phyloP scores from a whole-genome alignment of 2,329 filamentous ascomycete genomes.

The Cladorrhinum sp. region DNA sequence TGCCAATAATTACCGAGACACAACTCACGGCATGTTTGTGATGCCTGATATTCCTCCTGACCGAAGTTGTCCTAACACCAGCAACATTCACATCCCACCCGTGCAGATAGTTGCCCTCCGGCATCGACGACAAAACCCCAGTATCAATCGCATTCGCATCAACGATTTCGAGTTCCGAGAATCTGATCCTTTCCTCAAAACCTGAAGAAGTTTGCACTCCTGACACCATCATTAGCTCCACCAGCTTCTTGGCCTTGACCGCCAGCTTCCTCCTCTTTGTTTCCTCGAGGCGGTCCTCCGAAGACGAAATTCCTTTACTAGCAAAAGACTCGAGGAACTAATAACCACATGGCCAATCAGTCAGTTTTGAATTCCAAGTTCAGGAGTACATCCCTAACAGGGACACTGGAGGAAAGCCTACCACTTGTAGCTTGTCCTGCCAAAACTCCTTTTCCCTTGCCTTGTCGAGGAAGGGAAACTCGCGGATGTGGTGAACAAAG shows the following conservation, averaged over 20 bases:
- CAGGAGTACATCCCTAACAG: too few relatives aligned
- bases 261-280: conserved; percentile 93
- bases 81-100: conserved; percentile 97
- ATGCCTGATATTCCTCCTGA: conserved; percentile 83
- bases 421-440: conserved; percentile 95
- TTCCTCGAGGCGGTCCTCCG: conserved; percentile 91
- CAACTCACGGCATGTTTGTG: conserved; percentile 81
- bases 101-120: conserved; percentile 88
- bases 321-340: conserved; percentile 97
- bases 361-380: neutral
- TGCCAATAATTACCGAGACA: neutral
- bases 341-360: neutral
- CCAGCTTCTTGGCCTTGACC: conserved; percentile 87
- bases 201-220: conserved; percentile 93
- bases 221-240: conserved; percentile 99
- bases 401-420: conserved; percentile 45
- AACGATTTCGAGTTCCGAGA: conserved; percentile 94
- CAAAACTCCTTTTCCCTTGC: conserved; percentile 98
- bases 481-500: conserved; percentile 95
- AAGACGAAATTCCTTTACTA: conserved; percentile 94
- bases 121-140: conserved; percentile 79
- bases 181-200: conserved; percentile 95
- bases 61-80: conserved; percentile 73
- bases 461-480: conserved; percentile 96
- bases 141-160: conserved; percentile 90